phyloP scores from a whole-genome alignment of 345 rosid genomes.

The Pistacia vera region DNA sequence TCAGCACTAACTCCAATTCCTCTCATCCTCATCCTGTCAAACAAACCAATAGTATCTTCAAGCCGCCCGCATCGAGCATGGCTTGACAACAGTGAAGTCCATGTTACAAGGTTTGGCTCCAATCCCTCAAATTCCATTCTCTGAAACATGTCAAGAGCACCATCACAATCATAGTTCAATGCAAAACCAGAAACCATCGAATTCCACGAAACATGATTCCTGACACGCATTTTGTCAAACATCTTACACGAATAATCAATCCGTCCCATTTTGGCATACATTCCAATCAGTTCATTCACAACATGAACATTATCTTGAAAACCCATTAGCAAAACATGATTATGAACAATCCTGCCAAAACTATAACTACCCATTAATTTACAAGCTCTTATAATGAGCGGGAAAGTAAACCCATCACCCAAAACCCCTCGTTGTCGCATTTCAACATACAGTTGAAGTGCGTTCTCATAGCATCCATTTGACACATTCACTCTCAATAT shows the following conservation, averaged over 20 bases:
- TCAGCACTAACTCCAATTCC: constrained; percentile 40
- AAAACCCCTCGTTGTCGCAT: constrained; percentile 52
- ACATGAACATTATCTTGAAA: constrained; percentile 46
- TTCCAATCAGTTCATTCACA: constrained; percentile 59
- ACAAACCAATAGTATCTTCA: constrained; percentile 45
- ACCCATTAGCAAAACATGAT: constrained; percentile 53
- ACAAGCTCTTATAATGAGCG: constrained; percentile 56
- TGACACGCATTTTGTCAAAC: constrained; percentile 60
- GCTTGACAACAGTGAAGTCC: constrained; percentile 71
- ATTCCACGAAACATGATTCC: constrained; percentile 70
- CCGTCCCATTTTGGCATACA: constrained; percentile 51
- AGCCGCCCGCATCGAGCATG: constrained; percentile 52
- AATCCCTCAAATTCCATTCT: constrained; percentile 64
- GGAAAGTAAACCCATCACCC: constrained; percentile 66
- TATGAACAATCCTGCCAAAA: constrained; percentile 45
- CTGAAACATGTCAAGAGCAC: constrained; percentile 47
- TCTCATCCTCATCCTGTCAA: constrained; percentile 52
- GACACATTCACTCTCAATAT: constrained; percentile 53
- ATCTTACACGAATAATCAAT: constrained; percentile 45
- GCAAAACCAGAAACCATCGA: constrained; percentile 61
- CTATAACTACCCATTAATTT: constrained; percentile 30
- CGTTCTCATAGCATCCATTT: constrained; percentile 39
- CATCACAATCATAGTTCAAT: constrained; percentile 43
- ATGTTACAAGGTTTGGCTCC: constrained; percentile 66
- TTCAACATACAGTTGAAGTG: constrained; percentile 42